Evolutionary conservation across 2,329 filamentous ascomycete genomes (phyloP).

Genomic region (Trichocomaceae sp.): DNA sequence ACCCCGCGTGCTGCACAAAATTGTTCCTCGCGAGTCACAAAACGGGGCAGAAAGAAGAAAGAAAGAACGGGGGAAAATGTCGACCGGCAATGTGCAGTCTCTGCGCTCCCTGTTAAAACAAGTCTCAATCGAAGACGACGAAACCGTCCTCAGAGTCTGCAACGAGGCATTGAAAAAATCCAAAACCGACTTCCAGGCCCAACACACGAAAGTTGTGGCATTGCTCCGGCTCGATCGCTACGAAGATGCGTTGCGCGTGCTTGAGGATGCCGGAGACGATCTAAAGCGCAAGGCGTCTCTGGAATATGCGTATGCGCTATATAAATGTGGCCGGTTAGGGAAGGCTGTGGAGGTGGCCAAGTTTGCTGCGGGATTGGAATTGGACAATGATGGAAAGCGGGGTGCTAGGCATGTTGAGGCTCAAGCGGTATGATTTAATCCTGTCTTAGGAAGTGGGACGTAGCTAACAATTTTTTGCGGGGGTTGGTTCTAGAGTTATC

Average conservation of each 20-base stretch:
- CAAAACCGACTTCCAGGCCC: conserved; percentile 51
- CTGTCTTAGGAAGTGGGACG: not conserved
- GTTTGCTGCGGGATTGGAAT: conserved; percentile 19
- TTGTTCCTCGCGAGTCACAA: not conserved
- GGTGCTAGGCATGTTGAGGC: conserved; percentile 56
- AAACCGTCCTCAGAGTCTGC: conserved; percentile 54
- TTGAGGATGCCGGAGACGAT: conserved; percentile 48
- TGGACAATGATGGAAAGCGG: conserved; percentile 31
- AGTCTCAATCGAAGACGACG: conserved; percentile 55
- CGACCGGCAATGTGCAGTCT: conserved; percentile 38
- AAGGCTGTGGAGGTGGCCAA: conserved; percentile 47
- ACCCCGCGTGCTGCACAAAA: conserved; percentile 6
- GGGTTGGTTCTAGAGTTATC: conserved; percentile 47
- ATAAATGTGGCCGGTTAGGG: conserved; percentile 52
- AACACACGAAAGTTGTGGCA: conserved; percentile 55
- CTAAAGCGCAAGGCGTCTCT: conserved; percentile 51
- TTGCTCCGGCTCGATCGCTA: conserved; percentile 59
- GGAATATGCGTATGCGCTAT: conserved; percentile 58
- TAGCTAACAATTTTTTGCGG: not conserved
- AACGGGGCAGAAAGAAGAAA: not conserved
- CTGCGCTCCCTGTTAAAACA: conserved; percentile 52
- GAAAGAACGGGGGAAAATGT: conserved; percentile 32
- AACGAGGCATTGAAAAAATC: conserved; percentile 52
- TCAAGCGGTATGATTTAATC: conserved; percentile 47
- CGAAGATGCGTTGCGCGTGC: conserved; percentile 52